These are phyloP conservation scores for Fonsecaea nubica DNA, from an alignment of 2,329 filamentous ascomycete genomes.

Conservation along the genomic window DNA sequence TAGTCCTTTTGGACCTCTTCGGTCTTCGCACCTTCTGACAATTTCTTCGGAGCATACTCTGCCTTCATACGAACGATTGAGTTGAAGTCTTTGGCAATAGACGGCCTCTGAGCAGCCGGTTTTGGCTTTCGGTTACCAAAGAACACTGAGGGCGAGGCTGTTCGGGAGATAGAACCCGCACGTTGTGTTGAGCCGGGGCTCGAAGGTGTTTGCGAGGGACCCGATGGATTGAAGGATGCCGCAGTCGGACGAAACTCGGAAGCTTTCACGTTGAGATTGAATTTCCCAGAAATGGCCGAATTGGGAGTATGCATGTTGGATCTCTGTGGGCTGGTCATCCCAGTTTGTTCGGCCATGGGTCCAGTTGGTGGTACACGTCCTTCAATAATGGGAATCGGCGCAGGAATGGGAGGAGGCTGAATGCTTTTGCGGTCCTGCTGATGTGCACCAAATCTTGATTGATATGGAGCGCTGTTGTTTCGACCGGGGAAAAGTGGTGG, in stretches of 20 bases:
- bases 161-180: conserved; percentile 54
- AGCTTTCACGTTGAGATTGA: conserved; percentile 62
- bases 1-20: conserved; percentile 65
- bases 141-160: conserved; percentile 59
- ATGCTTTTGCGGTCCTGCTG: conserved; percentile 39
- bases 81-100: conserved; percentile 64
- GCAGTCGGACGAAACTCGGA: conserved; percentile 87
- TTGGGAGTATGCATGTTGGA: conserved; percentile 59
- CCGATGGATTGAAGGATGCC: conserved; percentile 76
- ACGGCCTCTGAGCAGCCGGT: conserved; percentile 62
- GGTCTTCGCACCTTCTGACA: conserved; percentile 28
- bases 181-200: conserved; percentile 72
- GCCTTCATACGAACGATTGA: conserved; percentile 75
- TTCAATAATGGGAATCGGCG: conserved; percentile 67
- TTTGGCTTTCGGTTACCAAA: conserved; percentile 76
- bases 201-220: conserved; percentile 67
- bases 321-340: conserved; percentile 51
- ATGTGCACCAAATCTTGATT: conserved; percentile 27
- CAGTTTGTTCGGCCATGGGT: conserved; percentile 64
- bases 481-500: conserved; percentile 24
- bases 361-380: conserved; percentile 75
- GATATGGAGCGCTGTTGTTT: conserved; percentile 26
- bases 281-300: conserved; percentile 60
- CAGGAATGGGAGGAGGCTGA: conserved; percentile 48
- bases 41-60: conserved; percentile 54